Percentiles rank a stretch among this genome's conserved stretches.
Evolutionary conservation across 2,329 filamentous ascomycete genomes (phyloP).

Genomic region (Aspergillus felis): DNA sequence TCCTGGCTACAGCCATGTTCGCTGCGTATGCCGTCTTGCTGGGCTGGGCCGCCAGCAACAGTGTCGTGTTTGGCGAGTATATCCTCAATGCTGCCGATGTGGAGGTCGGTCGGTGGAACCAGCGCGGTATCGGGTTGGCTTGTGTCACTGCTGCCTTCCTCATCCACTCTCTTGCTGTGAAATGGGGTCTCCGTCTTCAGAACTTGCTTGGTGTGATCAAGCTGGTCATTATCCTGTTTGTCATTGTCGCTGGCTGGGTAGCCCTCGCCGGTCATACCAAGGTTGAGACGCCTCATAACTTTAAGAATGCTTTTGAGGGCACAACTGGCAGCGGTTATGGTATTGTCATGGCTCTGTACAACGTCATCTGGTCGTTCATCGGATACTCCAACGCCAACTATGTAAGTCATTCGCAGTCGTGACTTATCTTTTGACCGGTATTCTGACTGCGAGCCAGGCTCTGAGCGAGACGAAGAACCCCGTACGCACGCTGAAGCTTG

Average conservation of each 20-base stretch:
- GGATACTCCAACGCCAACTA: slow-evolving; percentile 63
- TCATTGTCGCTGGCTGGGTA: slow-evolving; percentile 43
- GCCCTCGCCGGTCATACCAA: slow-evolving; percentile 38
- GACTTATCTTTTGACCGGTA: neutral
- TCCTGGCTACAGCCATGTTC: slow-evolving; percentile 52
- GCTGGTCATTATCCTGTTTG: slow-evolving; percentile 47
- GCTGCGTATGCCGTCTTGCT: slow-evolving; percentile 50
- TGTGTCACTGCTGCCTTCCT: slow-evolving; percentile 47
- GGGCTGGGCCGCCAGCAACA: slow-evolving; percentile 52
- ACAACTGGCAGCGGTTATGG: slow-evolving; percentile 39
- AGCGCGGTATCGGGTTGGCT: slow-evolving; percentile 46
- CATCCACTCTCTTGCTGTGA: slow-evolving; percentile 46
- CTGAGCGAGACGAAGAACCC: slow-evolving; percentile 56
- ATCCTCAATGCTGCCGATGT: slow-evolving; percentile 46
- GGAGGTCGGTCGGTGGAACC: slow-evolving; percentile 46
- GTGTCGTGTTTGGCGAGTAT: slow-evolving; percentile 51
- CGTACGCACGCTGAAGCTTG: slow-evolving; percentile 55
- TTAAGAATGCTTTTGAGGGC: slow-evolving; percentile 37
- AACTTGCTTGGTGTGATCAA: slow-evolving; percentile 50
- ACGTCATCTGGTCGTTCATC: slow-evolving; percentile 59
- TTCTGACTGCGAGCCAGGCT: slow-evolving; percentile 19
- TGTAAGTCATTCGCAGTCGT: slow-evolving; percentile 32
- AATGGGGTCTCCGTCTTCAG: slow-evolving; percentile 47
- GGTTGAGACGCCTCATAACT: slow-evolving; percentile 35
- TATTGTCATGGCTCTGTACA: slow-evolving; percentile 58